Percentiles rank a stretch among this genome's conserved stretches.
Evolutionary conservation across 2,329 filamentous ascomycete species (phyloP).

Genomic region (Aspergillus fijiensis): DNA sequence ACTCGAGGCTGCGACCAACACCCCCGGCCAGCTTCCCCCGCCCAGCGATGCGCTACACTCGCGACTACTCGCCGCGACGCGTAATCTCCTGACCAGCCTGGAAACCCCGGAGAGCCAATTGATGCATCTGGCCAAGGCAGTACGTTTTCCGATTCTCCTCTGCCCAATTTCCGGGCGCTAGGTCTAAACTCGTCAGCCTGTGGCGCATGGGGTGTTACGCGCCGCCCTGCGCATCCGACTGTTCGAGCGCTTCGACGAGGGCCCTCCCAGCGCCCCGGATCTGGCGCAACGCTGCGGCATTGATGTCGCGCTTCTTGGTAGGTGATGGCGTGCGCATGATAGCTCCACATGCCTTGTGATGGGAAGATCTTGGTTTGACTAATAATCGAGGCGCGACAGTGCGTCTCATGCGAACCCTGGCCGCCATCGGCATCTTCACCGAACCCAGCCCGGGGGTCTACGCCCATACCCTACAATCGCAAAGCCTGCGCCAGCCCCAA

Average conservation of each 20-base stretch:
- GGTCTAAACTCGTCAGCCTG: neutral
- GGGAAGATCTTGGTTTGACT: too few species aligned
- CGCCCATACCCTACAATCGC: neutral
- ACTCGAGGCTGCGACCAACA: neutral
- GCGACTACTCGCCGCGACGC: neutral
- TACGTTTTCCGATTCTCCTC: neutral
- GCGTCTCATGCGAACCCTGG: neutral
- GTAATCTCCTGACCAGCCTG: neutral
- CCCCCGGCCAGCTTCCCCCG: neutral
- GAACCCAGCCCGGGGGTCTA: neutral
- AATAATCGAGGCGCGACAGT: neutral
- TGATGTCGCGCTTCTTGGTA: neutral
- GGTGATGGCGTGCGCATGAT: neutral
- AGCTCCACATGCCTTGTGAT: accelerated
- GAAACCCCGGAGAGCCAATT: conserved; percentile 1
- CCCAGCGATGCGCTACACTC: neutral
- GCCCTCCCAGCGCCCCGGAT: neutral
- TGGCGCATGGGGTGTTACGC: neutral
- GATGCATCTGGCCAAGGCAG: conserved; percentile 1
- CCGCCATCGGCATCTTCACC: neutral
- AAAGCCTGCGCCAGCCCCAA: neutral
- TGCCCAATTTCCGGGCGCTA: neutral
- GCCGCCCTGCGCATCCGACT: neutral
- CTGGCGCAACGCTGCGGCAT: neutral
- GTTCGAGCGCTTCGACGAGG: neutral